Evolutionary conservation across 2,329 filamentous ascomycete genomes (phyloP), one percentile per base, ranked within the genome.

Genomic region (Aspergillus fumigatiaffinis): DNA sequence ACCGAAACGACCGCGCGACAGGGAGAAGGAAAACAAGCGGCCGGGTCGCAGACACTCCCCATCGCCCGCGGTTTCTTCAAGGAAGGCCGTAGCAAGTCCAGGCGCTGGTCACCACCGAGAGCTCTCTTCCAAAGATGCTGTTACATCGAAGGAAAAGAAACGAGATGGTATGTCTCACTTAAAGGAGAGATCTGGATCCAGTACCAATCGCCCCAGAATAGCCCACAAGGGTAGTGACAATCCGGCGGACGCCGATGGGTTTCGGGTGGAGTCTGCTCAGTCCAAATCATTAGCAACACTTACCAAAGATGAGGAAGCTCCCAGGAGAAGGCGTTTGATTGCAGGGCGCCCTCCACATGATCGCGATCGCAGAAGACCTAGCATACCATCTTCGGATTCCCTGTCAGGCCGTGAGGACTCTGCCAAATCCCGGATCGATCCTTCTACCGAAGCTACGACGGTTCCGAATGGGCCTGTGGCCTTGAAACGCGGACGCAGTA

Each of bases 401-500:
- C 53, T 74, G 44, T 75, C 74, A 41, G 68, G 73, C 21, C 71
- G 73, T 1, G 74, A 77, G 49, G 75, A 76, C 55, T 59, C 54
- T 25, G 58, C 63, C 9, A 75, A 70, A 57, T 50, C 71, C 0
- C 73, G 70, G 32, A 53, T 62, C 29, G 69, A 73, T 26, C 66
- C 62, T 51, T 61, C 21, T 47, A 47, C 67, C 4, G 69, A 71
- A 50, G 55, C 67, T 23, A 52, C 58, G 14, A 2, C 54, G 55
- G 17, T 59, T 58, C 60, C 65, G n/a, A 59, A 60, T 48, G 61
- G 58, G 56, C 53, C 42, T 17, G 52, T 58, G 38, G 62, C 65
- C 10, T 63, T 77, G 44, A 80, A 79, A 63, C 73, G 77, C 42
- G 68, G 72, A 28, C 73, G 77, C 47, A 71, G 67, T 50, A 79